These are phyloP conservation scores for Kentomonas sorsogonicus DNA, from an alignment of 208 protist species.

Conservation along the genomic window DNA sequence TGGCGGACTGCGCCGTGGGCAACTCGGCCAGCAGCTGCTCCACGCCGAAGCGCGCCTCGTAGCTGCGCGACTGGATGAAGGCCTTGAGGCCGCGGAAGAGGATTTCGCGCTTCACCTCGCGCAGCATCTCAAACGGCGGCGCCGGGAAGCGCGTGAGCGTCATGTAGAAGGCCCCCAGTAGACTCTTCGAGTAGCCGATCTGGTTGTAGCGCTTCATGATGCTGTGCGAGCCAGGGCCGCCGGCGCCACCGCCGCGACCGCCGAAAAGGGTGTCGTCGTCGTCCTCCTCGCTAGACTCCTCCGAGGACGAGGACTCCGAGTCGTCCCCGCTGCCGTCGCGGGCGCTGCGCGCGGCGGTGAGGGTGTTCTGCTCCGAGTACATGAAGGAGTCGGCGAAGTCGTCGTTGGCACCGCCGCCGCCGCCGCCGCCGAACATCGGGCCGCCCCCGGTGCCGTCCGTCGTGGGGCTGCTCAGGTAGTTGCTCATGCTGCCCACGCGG, in stretches of 20 bases:
- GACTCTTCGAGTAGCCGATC: slow-evolving; percentile 35
- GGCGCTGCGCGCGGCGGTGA: too few relatives aligned
- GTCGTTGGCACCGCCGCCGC: too few relatives aligned
- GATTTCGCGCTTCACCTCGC: slow-evolving; percentile 44
- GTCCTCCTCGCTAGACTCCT: not conserved
- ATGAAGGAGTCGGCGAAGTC: too few relatives aligned
- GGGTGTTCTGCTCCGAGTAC: too few relatives aligned
- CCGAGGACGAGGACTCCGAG: not conserved
- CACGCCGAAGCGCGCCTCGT: slow-evolving; percentile 32
- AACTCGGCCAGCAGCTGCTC: slow-evolving; percentile 18
- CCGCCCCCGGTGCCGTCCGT: too few relatives aligned
- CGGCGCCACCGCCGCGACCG: not conserved
- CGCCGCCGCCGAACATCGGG: too few relatives aligned
- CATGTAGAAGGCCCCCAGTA: slow-evolving; percentile 35
- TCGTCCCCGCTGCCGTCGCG: not conserved
- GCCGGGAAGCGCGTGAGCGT: slow-evolving; percentile 30
- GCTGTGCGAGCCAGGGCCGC: slow-evolving; percentile 11
- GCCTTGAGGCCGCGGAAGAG: slow-evolving; percentile 31
- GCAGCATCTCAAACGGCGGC: slow-evolving; percentile 25
- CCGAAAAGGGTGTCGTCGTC: not conserved
- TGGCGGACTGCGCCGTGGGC: slow-evolving; percentile 8
- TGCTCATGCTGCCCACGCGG: too few relatives aligned
- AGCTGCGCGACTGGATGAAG: slow-evolving; percentile 23
- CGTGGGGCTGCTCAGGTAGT: too few relatives aligned
- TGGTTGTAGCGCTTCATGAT: slow-evolving; percentile 29